Conservation (phyloP, 352 stramenopile species). For the Phytophthora hibernalis region DNA sequence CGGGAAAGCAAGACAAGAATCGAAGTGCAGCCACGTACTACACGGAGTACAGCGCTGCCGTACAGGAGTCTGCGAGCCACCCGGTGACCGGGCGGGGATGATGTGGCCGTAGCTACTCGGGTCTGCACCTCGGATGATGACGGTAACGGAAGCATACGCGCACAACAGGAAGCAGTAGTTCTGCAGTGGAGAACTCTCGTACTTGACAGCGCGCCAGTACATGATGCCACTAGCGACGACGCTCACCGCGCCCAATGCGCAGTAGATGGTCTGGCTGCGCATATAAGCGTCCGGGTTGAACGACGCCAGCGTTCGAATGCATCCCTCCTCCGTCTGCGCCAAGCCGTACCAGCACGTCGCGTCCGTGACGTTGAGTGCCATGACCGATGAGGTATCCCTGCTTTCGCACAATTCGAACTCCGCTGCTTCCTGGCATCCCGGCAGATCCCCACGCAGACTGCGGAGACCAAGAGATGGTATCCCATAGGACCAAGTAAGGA, state of each 20-base stretch:
- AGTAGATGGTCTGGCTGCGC: conserved; percentile 37
- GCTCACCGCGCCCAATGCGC: conserved; percentile 25
- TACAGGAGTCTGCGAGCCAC: conserved; percentile 46
- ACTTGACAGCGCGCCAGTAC: conserved; percentile 37
- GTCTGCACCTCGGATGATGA: conserved; percentile 43
- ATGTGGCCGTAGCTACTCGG: conserved; percentile 41
- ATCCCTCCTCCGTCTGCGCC: conserved; percentile 28
- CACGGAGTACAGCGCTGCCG: conserved; percentile 45
- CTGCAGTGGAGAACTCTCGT: conserved; percentile 35
- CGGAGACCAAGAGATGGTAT: conserved; percentile 7
- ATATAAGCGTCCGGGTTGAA: conserved; percentile 35
- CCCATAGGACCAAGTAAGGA: conserved; percentile 24
- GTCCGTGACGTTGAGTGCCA: conserved; percentile 37
- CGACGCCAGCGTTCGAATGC: conserved; percentile 29
- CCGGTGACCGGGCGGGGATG: conserved; percentile 32
- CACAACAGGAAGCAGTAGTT: conserved; percentile 40
- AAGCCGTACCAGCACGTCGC: conserved; percentile 39
- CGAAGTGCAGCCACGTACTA: conserved; percentile 31
- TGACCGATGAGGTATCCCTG: conserved; percentile 2
- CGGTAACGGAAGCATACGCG: conserved; percentile 39
- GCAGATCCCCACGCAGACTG: background rate
- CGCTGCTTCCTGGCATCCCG: conserved; percentile 4
- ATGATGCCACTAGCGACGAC: conserved; percentile 25
- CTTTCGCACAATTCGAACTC: conserved; percentile 8
- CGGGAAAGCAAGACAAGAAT: background rate